Base-by-base conservation (phyloP, 768 basidiomycete species). In the Suillus brevipes region DNA sequence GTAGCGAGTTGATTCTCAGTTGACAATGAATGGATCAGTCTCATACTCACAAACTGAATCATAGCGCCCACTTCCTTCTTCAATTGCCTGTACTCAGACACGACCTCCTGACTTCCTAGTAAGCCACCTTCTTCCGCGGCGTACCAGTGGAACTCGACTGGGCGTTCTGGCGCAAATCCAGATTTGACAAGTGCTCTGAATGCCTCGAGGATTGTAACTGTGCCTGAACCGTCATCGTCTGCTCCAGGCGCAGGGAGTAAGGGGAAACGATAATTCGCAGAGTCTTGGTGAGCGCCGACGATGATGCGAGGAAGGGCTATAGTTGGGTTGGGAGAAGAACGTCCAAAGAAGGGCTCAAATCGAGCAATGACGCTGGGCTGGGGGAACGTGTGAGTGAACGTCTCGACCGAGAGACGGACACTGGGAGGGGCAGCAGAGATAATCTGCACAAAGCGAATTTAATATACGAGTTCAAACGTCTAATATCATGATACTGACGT, bases 61-160 rank as follows among this genome's bases (percentile, higher is more conserved):
- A 86, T 85, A 0, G 82, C 86, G 37, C 80, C 80, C 31, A 87
- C 81, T 28, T 78, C 74, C 53, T 77, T 75, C 5, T 80, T 81
- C 20, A 77, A 68, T 56, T 74, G 78, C 69, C 82, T 82, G 74
- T 87, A 87, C 34, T 72, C 74, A 37, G 79, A 79, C 5, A 83
- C 85, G 64, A 88, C 78, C 8, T 84, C 86, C 66, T 85, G 84
- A 43, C 83, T 62, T 23, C 61, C 62, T 20, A 71, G 60, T 36
- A 67, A 59, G 38, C 70, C 65, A 58, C 66, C 74, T 58, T 75
- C 90, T 81, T 92, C 91, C 50, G 87, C 90, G 60, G 90, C 88
- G 72, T 92, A 94, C 92, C 90, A 92, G 68, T 92, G 90, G 75
- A 93, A 93, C 72, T 94, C 90, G 40, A 93, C 81, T 6, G 87